These are phyloP conservation scores for Yarrowia porcina DNA, from an alignment of 805 yeast species.

Conservation along the genomic window DNA sequence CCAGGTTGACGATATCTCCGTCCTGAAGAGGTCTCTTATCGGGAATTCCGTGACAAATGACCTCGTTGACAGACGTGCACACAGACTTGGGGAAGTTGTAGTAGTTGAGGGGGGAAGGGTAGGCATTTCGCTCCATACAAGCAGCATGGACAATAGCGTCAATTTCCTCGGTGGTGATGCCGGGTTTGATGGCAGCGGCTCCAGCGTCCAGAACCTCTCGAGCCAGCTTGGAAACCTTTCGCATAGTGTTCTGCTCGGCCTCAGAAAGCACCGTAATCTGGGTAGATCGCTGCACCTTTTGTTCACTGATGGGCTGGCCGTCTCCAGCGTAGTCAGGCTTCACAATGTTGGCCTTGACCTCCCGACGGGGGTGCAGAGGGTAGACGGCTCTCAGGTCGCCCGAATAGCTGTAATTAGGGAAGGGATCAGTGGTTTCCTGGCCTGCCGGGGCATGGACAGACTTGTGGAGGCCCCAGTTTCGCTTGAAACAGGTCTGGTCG, in stretches of 20 bases:
- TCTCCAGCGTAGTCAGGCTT: conserved; percentile 79
- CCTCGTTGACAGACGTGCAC: conserved; percentile 92
- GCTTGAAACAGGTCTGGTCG: conserved; percentile 75
- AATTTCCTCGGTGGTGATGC: conserved; percentile 88
- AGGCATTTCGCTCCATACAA: conserved; percentile 81
- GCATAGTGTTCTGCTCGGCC: conserved; percentile 71
- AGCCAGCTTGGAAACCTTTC: conserved; percentile 70
- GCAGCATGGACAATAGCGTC: conserved; percentile 85
- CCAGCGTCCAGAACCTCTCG: conserved; percentile 89
- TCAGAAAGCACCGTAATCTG: conserved; percentile 60
- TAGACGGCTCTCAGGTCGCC: conserved; percentile 76
- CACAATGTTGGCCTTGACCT: conserved; percentile 66
- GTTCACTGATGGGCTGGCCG: conserved; percentile 79
- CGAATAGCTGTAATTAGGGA: conserved; percentile 69
- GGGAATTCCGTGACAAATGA: conserved; percentile 96
- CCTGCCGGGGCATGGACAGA: conserved; percentile 62
- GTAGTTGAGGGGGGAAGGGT: conserved; percentile 94
- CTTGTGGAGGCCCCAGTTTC: conserved; percentile 59
- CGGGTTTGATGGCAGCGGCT: conserved; percentile 79
- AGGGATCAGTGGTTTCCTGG: conserved; percentile 67
- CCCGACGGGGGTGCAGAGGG: conserved; percentile 72
- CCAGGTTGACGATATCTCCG: conserved; percentile 92
- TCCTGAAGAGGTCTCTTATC: conserved; percentile 82
- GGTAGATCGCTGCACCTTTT: conserved; percentile 62
- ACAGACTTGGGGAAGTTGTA: conserved; percentile 88